Base-by-base conservation (phyloP, 2,329 filamentous ascomycete genomes). In the Alternaria metachromatica region DNA sequence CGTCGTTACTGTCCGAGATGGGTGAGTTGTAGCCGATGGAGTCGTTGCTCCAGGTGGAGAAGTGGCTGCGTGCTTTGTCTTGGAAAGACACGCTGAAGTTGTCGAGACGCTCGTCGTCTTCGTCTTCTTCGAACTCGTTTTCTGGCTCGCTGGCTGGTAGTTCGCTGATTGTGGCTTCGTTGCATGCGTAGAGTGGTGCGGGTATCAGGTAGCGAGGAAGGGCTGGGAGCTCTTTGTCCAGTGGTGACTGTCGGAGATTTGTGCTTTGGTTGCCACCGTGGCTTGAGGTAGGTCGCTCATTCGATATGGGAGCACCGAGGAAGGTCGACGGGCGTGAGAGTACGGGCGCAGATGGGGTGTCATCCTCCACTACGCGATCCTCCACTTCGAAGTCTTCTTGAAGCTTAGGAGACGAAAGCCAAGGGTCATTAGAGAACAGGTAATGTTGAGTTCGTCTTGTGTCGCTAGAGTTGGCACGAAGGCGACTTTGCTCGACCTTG, bases 1-100 rank as follows among this genome's bases (percentile, higher is more conserved):
- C 72, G 15, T 74, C 73, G 10, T 62, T 55, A 18, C 25, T 37
- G n/a, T 79, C 75, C 10, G 70, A 72, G 9, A 63, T 69, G 2
- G 67, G 67, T 12, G 63, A 71, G 58, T 69, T 76, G 61, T 69
- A 73, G 25, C 66, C 63, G 12, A 65, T 64, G 5, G 75, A 77
- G 23, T 72, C 72, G 54, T 68, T 66, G 64, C 74, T 78, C 76
- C 76, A 79, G 1, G 69, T 72, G 3, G 76, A 79, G 66, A 78
- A 78, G 57, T 78, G 76, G 23, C 75, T 77, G 21, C 65, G 72
- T 21, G 66, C 65, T 23, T 75, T 71, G n/a, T 67, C 55, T 20
- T 63, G 53, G 6, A 70, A 64, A 12, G 68, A 58, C 20, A 60
- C 25, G 18, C 62, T 64, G 15, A 63, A 15, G 26, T 70, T 58